Conservation (phyloP, 176 grass and related monocot genomes). For the Bonia amplexicaulis region DNA sequence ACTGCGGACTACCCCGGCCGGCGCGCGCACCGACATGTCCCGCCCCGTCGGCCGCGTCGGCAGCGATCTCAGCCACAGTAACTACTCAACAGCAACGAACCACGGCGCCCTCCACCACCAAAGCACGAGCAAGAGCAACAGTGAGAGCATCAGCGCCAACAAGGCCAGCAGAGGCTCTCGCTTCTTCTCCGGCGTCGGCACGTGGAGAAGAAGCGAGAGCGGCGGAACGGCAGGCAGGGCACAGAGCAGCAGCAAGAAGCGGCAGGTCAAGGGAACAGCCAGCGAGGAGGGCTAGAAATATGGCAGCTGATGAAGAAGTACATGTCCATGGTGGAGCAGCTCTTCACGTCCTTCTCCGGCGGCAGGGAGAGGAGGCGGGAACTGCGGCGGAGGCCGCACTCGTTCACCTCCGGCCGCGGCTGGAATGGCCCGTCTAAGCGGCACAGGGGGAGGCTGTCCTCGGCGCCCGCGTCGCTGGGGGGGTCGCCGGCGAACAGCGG, state of each 20-base stretch:
- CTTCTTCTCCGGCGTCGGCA: conserved; percentile 38
- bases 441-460: conserved; percentile 26
- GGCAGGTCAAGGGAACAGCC: conserved; percentile 5
- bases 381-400: conserved; percentile 29
- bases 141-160: neutral
- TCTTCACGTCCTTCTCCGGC: conserved; percentile 35
- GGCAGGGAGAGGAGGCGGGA: conserved; percentile 11
- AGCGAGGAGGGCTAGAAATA: conserved; percentile 35
- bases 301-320: conserved; percentile 48
- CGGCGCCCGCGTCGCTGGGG: conserved; percentile 59
- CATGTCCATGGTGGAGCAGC: conserved; percentile 45
- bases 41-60: conserved; percentile 7
- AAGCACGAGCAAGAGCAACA: neutral
- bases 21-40: conserved; percentile 18
- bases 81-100: neutral
- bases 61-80: conserved; percentile 40
- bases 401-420: conserved; percentile 38
- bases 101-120: neutral
- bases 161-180: conserved; percentile 23
- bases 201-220: conserved; percentile 19
- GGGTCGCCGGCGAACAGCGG: conserved; percentile 66
- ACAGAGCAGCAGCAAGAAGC: neutral
- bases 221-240: neutral
- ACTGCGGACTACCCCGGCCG: neutral
- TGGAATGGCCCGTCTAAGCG: neutral